Evolutionary conservation across 208 protist genomes (phyloP), one percentile per base, ranked within the genome.

Genomic region (Lotmaria passim): DNA sequence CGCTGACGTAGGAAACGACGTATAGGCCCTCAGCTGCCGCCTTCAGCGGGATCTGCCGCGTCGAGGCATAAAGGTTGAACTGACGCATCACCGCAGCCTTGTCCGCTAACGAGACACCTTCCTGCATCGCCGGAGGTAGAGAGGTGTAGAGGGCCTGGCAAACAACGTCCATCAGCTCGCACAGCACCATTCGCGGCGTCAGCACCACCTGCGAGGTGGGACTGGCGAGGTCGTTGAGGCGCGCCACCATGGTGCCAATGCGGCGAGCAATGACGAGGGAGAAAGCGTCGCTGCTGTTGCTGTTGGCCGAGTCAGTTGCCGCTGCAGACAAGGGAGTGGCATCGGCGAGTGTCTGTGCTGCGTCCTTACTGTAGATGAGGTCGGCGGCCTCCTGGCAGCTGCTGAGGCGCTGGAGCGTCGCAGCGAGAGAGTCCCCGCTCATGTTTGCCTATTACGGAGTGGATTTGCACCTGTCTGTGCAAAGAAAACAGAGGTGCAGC

Each of bases 21-120:
- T 86, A 78, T 43, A 91, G 75, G 0, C 76, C 78, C 65, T 89
- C 81, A 26, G 82, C 71, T 6, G 87, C 75, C 14, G 69, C 75
- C 33, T 75, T 75, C 3, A 85, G 59, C 21, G 85, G 85, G 33
- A 90, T 73, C 15, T 56, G 63, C 26, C 89, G 75, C 12, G 84
- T 58, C 6, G 80, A 80, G 12, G 75, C 59, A 23, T 76, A 79
- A 31, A 56, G 26, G 38, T 52, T 60, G 46, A 74, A 75, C n/a
- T 38, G 58, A 21, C 21, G 43, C 39, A 62, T 46, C 19, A 65
- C 38, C 34, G 68, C 59, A 5, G 67, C 38, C 28, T 58, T 67
- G 19, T 70, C 68, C 2, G 24, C 63, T 44, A 38, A 62, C 48
- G 34, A 26, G 50, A 62, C 38, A 17, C 65, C 66, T 5, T 71